Evolutionary conservation across 2,329 filamentous ascomycete species (phyloP), one percentile per base, ranked within the genome.

Genomic region (Talaromyces funiculosus): DNA sequence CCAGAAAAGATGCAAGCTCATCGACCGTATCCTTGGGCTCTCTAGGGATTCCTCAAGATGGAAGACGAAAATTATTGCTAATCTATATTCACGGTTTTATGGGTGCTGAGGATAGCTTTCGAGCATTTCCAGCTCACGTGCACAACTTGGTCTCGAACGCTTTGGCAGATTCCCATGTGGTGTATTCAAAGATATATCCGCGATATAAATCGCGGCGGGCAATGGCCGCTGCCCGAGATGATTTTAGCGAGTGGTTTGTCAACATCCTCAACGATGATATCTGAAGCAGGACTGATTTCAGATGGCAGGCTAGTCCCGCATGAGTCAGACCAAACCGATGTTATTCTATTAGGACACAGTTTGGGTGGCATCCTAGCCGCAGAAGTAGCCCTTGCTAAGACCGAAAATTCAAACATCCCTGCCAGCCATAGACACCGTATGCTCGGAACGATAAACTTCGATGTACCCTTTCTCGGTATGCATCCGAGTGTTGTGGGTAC

Each of bases 51-150:
- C 33, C 38, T n/a, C n/a, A n/a, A 29, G 61, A 60, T 51, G 57
- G 61, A 33, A 38, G 61, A 49, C 77, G 85, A 54, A 82, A 80
- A 26, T 79, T 97, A 24, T 81, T 97, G 1, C 72, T 96, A 22
- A 79, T 96, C 57, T 96, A 92, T 71, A 86, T 96, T 60, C 92
- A 96, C 77, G 92, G 92, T 63, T 96, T 95, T 76, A 88, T 94
- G 81, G 92, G 92, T 56, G 88, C 90, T 62, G 90, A 94, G 72
- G 88, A 89, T 33, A 95, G 90, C 61, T 97, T 97, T 71, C 84
- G 87, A 63, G 90, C 88, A 47, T 96, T 97, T 67, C 92, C 92
- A 0, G 89, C 89, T 7, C 91, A 96, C 76, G 84, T 96, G 3
- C 92, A 97, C 72, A 84, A 86, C 66, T 81, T 90, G 37, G 79